These are phyloP conservation scores for Ormosia semicastrata DNA, from an alignment of 306 rosid genomes.

Conservation along the genomic window DNA sequence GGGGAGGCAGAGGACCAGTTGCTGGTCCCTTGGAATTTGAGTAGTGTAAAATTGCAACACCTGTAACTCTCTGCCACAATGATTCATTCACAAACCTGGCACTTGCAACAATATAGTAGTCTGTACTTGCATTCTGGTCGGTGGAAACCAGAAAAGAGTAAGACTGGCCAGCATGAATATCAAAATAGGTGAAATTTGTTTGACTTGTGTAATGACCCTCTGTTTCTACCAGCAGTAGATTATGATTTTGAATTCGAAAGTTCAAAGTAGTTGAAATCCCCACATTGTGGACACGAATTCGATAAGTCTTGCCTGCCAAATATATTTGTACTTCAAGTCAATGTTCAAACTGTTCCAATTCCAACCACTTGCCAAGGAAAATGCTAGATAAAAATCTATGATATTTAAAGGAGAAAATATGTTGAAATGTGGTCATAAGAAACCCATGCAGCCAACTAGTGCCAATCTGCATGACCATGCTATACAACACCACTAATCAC, in stretches of 20 bases:
- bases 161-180: constrained; percentile 91
- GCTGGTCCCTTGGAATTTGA: constrained; percentile 79
- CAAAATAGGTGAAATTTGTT: constrained; percentile 64
- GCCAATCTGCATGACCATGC: background rate
- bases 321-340: constrained; percentile 1
- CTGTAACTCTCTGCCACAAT: constrained; percentile 78
- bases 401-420: background rate
- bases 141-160: constrained; percentile 71
- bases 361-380: background rate
- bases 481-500: background rate
- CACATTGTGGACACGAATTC: constrained; percentile 81
- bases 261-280: constrained; percentile 83
- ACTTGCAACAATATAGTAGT: constrained; percentile 90
- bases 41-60: constrained; percentile 84
- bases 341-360: background rate
- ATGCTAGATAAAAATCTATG: background rate
- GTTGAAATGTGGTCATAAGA: background rate
- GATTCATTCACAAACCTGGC: constrained; percentile 91
- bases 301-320: constrained; percentile 81
- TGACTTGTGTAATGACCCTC: constrained; percentile 75
- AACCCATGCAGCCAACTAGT: background rate
- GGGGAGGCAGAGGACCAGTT: constrained; percentile 77
- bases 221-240: constrained; percentile 68
- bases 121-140: constrained; percentile 91
- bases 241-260: constrained; percentile 85